phyloP scores from a whole-genome alignment of 2,329 filamentous ascomycete genomes.

The Blastomyces emzantsi region DNA sequence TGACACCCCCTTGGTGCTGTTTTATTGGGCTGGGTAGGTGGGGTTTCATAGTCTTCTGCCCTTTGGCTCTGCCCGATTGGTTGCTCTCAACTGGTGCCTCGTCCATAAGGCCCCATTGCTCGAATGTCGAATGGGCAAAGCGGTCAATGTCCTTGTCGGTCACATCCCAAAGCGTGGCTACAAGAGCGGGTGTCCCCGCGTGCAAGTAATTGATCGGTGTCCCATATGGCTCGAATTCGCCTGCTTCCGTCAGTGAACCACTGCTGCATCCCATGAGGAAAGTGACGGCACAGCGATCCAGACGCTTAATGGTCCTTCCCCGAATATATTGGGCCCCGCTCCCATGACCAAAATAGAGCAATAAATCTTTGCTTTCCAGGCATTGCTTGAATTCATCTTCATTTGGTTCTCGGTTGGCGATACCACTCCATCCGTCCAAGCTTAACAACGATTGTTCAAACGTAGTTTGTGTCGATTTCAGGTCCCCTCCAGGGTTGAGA shows the following conservation, averaged over 20 bases:
- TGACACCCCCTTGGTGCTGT: constrained; percentile 16
- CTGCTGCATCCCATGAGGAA: constrained; percentile 94
- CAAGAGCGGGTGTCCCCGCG: constrained; percentile 73
- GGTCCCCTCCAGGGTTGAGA: constrained; percentile 79
- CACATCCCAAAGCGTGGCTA: constrained; percentile 95
- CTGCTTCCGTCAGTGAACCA: constrained; percentile 67
- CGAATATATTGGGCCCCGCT: constrained; percentile 92
- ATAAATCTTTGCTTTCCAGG: constrained; percentile 57
- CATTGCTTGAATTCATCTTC: constrained; percentile 67
- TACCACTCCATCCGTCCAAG: constrained; percentile 53
- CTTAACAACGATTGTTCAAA: constrained; percentile 59
- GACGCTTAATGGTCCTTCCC: constrained; percentile 66
- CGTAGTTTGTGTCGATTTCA: constrained; percentile 66
- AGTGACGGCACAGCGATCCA: constrained; percentile 69
- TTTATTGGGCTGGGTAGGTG: neutral
- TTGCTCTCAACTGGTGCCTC: constrained; percentile 23
- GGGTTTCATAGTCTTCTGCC: constrained; percentile 15
- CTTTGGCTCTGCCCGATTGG: constrained; percentile 23
- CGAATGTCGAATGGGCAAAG: constrained; percentile 68
- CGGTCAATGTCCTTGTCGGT: constrained; percentile 96
- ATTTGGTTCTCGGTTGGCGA: constrained; percentile 59
- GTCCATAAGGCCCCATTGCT: constrained; percentile 71
- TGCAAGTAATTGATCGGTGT: constrained; percentile 88
- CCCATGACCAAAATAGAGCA: constrained; percentile 95
- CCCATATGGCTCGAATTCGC: constrained; percentile 84